Conservation (phyloP, 2,329 filamentous ascomycete species). For the Aureobasidium uvarum region DNA sequence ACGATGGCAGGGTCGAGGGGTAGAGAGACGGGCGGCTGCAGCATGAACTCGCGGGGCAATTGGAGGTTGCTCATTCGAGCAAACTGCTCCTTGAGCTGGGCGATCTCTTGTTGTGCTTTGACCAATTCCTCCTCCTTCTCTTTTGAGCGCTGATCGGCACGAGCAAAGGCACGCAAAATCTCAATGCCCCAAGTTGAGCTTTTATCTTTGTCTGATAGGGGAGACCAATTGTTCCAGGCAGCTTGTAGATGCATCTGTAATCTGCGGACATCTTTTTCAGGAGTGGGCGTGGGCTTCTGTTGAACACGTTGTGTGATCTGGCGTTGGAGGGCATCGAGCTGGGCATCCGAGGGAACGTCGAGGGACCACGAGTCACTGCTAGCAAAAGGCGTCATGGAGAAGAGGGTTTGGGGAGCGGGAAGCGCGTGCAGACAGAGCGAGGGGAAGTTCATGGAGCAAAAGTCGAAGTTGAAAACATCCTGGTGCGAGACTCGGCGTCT, state of each 20-base stretch:
- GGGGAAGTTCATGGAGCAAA: slow-evolving; percentile 80
- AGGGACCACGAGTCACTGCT: slow-evolving; percentile 80
- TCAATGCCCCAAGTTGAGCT: slow-evolving; percentile 50
- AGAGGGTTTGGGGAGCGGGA: slow-evolving; percentile 75
- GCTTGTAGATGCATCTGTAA: slow-evolving; percentile 73
- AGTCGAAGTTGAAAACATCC: slow-evolving; percentile 72
- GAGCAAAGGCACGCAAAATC: slow-evolving; percentile 47
- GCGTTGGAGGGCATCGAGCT: slow-evolving; percentile 64
- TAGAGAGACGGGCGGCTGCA: slow-evolving; percentile 28
- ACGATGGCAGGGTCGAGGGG: slow-evolving; percentile 26
- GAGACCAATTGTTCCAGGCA: slow-evolving; percentile 74
- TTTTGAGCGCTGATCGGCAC: slow-evolving; percentile 41
- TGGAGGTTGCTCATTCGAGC: slow-evolving; percentile 38
- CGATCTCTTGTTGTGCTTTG: slow-evolving; percentile 44
- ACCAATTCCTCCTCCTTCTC: slow-evolving; percentile 43
- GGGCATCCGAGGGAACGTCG: slow-evolving; percentile 67
- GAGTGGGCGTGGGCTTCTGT: slow-evolving; percentile 35
- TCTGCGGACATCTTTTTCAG: slow-evolving; percentile 64
- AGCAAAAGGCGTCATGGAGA: slow-evolving; percentile 75
- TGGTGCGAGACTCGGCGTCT: slow-evolving; percentile 41
- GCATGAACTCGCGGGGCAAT: slow-evolving; percentile 38
- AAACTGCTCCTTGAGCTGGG: slow-evolving; percentile 42
- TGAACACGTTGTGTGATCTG: slow-evolving; percentile 37
- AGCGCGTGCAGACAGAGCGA: slow-evolving; percentile 79
- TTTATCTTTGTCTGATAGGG: slow-evolving; percentile 53